These are phyloP conservation scores for Benincasa hispida DNA, from an alignment of 306 rosid species.

Conservation along the genomic window DNA sequence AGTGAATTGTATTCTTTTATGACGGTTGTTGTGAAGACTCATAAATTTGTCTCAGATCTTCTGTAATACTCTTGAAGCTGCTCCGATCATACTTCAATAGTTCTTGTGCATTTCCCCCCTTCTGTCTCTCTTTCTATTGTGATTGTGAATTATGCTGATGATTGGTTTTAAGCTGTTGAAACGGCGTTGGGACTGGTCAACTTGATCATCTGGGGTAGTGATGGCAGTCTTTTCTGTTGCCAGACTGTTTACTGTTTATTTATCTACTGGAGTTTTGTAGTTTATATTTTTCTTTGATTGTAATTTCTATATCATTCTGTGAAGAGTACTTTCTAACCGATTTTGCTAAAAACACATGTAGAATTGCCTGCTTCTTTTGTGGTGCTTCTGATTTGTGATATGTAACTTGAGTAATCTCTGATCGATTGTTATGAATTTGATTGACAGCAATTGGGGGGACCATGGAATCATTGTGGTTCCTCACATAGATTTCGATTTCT, in stretches of 20 bases:
- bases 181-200: not conserved
- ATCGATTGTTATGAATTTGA: not conserved
- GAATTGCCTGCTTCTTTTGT: not conserved
- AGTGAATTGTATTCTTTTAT: not conserved
- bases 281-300: not conserved
- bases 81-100: not conserved
- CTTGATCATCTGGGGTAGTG: not conserved
- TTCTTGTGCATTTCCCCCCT: not conserved
- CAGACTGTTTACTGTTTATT: no score
- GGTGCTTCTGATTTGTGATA: not conserved
- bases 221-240: not conserved
- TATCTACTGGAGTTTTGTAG: no score
- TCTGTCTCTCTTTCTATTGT: not conserved
- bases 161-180: not conserved
- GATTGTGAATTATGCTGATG: not conserved
- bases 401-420: not conserved
- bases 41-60: constrained; percentile 13
- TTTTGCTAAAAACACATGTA: no score
- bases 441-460: constrained; percentile 1
- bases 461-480: not conserved
- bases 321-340: no score
- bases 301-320: not conserved
- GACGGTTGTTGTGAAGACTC: constrained; percentile 6
- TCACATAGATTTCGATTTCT: not conserved
- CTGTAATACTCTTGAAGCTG: constrained; percentile 8